Evolutionary conservation across 2,329 filamentous ascomycete species (phyloP).

Genomic region (Penicillium nordicum): DNA sequence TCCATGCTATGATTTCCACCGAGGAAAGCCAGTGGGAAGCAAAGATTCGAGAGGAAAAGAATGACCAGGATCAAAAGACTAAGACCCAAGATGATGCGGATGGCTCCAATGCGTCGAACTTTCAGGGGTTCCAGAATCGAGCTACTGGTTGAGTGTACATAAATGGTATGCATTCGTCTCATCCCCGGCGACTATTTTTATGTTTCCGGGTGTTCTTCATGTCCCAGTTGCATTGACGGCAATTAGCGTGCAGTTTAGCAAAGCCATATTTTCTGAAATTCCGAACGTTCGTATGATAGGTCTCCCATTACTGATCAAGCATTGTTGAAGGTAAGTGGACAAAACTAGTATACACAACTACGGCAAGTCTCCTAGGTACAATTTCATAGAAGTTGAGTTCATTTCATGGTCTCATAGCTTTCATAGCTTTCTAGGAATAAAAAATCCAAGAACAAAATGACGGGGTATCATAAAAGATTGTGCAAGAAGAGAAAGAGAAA

Average conservation of each 20-base stretch:
- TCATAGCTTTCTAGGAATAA: background rate
- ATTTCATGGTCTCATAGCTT: background rate
- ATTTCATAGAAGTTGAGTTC: background rate
- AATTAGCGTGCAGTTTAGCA: background rate
- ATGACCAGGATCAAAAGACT: conserved; percentile 26
- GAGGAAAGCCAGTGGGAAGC: conserved; percentile 53
- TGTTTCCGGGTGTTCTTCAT: background rate
- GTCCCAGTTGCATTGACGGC: background rate
- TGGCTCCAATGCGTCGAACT: conserved; percentile 30
- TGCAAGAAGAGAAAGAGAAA: background rate
- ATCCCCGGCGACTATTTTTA: background rate
- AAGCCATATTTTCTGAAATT: background rate
- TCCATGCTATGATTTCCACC: conserved; percentile 49
- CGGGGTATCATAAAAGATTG: background rate
- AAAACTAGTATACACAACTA: background rate
- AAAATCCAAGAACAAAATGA: background rate
- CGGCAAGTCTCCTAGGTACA: no score
- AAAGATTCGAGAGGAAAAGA: conserved; percentile 34
- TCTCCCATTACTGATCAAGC: background rate
- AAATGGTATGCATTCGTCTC: background rate
- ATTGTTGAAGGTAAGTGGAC: background rate
- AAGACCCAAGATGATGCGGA: conserved; percentile 10
- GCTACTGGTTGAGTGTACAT: conserved; percentile 26
- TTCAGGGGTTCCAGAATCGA: conserved; percentile 46
- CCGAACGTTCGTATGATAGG: no score